Conservation (phyloP, 1,284 basidiomycete genomes). For the Rhizopogon parksii region DNA sequence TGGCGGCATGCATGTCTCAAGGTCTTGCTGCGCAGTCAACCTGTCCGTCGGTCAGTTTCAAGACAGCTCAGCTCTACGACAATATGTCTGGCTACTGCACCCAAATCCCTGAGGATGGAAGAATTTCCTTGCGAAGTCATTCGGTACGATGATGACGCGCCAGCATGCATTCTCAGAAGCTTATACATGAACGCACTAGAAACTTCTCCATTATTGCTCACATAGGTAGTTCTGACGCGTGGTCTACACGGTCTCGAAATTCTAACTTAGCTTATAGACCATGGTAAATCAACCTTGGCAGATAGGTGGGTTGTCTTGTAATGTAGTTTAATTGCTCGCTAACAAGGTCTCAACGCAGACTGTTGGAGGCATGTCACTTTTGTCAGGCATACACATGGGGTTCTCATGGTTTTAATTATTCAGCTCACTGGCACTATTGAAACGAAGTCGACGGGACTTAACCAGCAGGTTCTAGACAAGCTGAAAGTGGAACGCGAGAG, state of each 20-base stretch:
- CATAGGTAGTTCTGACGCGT: constrained; percentile 50
- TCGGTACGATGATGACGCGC: constrained; percentile 39
- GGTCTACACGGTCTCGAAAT: background rate
- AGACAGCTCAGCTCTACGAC: constrained; percentile 31
- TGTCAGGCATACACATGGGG: background rate
- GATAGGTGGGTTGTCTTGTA: constrained; percentile 51
- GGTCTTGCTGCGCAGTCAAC: constrained; percentile 22
- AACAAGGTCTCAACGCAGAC: constrained; percentile 29
- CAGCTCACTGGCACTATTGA: constrained; percentile 86
- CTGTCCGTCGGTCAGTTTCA: constrained; percentile 10
- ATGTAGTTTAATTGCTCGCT: background rate
- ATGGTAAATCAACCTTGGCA: constrained; percentile 90
- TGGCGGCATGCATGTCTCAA: constrained; percentile 36
- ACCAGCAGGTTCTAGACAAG: constrained; percentile 91
- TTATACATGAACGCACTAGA: constrained; percentile 33
- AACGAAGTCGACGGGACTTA: constrained; percentile 55
- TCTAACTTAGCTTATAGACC: constrained; percentile 43
- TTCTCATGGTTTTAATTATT: constrained; percentile 5
- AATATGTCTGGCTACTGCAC: constrained; percentile 14
- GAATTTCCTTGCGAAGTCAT: constrained; percentile 72
- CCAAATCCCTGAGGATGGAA: constrained; percentile 47
- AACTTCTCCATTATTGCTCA: constrained; percentile 96
- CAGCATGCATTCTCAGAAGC: background rate
- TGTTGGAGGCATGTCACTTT: constrained; percentile 53
- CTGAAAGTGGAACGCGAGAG: constrained; percentile 95